phyloP scores from a whole-genome alignment of 2,329 filamentous ascomycete genomes.

The Talaromyces sp. region DNA sequence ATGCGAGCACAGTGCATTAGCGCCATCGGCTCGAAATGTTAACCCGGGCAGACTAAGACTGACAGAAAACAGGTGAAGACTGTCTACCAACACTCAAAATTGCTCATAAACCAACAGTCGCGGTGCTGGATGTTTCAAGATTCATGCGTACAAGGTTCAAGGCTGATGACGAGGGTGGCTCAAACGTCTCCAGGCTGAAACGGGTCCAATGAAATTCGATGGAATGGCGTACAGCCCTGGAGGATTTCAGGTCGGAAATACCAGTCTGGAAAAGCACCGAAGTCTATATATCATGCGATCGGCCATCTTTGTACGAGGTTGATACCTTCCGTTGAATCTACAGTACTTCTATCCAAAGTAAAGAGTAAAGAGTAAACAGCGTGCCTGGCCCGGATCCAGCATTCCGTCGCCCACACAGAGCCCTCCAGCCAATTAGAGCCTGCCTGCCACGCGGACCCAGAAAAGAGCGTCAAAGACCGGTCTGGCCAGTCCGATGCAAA shows the following conservation, averaged over 20 bases:
- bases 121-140: neutral
- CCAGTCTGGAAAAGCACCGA: neutral
- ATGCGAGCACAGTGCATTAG: slow-evolving; percentile 12
- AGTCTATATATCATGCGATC: neutral
- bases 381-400: slow-evolving; percentile 11
- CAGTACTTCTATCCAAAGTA: no score
- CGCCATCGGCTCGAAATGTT: neutral
- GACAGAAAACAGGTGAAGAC: neutral
- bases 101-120: neutral
- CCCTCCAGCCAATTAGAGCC: neutral
- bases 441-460: neutral
- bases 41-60: neutral
- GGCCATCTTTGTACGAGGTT: neutral
- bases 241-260: neutral
- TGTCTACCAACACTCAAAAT: neutral
- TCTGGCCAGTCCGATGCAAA: neutral
- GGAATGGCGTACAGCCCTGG: neutral
- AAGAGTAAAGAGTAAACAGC: no score
- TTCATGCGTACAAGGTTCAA: neutral
- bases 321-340: no score
- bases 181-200: slow-evolving; percentile 2
- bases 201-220: neutral
- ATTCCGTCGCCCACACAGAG: neutral
- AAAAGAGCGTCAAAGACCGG: neutral
- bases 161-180: slow-evolving; percentile 4